Base-by-base conservation (phyloP, 2,329 filamentous ascomycete species). In the Akanthomyces uredinophilus region DNA sequence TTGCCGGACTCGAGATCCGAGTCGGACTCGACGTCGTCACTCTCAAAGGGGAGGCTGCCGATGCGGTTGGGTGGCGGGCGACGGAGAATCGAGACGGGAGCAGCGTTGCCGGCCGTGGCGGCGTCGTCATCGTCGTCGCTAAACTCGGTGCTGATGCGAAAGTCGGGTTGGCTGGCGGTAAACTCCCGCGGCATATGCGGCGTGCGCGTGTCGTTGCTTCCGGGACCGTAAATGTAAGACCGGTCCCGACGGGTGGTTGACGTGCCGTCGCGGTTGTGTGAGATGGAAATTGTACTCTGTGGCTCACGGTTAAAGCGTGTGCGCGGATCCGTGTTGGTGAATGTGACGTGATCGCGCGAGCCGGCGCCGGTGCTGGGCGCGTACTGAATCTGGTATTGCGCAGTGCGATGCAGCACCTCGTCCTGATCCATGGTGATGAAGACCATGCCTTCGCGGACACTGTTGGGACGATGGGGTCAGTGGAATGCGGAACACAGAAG, bases 391-490 rank as follows among this genome's bases (percentile, higher is more conserved):
- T 91, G 85, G 71, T 94, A 94, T 64, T 87, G 83, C 7, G 89
- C 83, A 13, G 91, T 95, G 63, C 88, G 83, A 22, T 81, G 83
- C 49, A 95, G 76, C 1, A 95, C 78, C 64, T 95, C 88, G 67
- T 96, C 87, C 43, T 87, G 84, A 46, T 87, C 84, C 93, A 97
- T 96, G 51, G 91, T 85, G 32, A 98, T 83, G 70, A 97, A 97
- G 1, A 98, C 85, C 83, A 97, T 88, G 50, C 95, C 94, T 81
- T 96, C 90, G 74, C 94, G 88, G 59, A 96, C 88, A 60, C 91
- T 94, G 13, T 71, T 62, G 52, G 22, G n/a, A 16, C 65, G 62
- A 29, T 6, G 62, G 59, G 65, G 69, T 64, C 11, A 64, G 53
- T 56, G 63, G 46, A 11, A 24, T 18, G 41, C 27, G 18, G 13